Percentiles rank a stretch among this genome's conserved stretches.
Conservation (phyloP, 176 grass and related monocot genomes). For the Metroxylon sagu region DNA sequence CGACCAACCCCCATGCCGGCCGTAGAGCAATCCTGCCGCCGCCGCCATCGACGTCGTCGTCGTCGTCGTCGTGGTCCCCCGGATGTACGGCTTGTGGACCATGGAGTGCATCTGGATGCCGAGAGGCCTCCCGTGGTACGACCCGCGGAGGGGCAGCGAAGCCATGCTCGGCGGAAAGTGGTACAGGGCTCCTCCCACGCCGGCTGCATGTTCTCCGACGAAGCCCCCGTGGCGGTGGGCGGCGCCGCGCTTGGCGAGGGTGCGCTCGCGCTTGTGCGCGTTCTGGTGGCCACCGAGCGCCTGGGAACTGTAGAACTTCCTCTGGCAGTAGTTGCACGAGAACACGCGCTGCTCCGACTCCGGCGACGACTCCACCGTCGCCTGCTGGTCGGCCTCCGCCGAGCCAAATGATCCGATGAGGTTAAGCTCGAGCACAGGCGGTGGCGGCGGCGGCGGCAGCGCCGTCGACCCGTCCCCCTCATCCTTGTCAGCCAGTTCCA, state of each 20-base stretch:
- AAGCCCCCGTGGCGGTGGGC: neutral
- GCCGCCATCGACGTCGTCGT: neutral
- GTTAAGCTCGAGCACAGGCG: neutral
- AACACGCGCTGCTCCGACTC: constrained; percentile 33
- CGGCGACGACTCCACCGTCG: neutral
- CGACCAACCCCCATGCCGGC: neutral
- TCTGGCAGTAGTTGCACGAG: constrained; percentile 72
- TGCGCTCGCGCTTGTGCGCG: constrained; percentile 61
- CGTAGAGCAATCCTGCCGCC: neutral
- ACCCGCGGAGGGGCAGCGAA: neutral
- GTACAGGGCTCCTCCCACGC: neutral
- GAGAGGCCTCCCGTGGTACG: neutral
- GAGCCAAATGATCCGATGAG: neutral
- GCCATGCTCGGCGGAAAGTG: neutral
- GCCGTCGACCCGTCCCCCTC: neutral
- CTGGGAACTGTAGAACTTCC: constrained; percentile 82
- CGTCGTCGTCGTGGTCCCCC: neutral
- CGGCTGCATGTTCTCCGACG: neutral
- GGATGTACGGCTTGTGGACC: neutral
- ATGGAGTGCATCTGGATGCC: constrained; percentile 4
- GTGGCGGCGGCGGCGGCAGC: neutral
- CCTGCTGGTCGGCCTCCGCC: neutral
- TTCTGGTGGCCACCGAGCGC: constrained; percentile 77
- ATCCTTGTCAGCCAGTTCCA: neutral
- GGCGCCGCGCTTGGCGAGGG: constrained; percentile 23